Evolutionary conservation across 2,329 filamentous ascomycete genomes (phyloP), one percentile per base, ranked within the genome.

Genomic region (Ophiostoma montium): DNA sequence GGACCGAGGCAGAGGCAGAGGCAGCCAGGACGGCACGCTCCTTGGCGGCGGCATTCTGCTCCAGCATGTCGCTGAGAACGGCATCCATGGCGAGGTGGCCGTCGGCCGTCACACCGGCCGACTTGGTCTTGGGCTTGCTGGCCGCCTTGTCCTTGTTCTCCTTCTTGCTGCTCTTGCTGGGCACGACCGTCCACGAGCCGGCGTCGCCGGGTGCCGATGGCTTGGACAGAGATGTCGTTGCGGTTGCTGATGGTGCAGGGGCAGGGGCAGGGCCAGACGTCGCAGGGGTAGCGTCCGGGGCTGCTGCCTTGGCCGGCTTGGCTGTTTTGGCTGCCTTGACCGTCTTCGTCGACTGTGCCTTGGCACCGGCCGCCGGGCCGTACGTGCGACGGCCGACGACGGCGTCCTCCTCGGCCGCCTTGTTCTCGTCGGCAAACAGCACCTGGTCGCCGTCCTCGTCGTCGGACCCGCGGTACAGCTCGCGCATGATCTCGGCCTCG

Each of bases 401-500:
- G 27, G 50, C 48, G 12, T 45, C 46, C 13, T 41, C 38, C n/a
- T 32, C 49, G 30, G 21, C 19, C 10, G 32, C 33, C 33, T 35
- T 33, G 21, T 33, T 23, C 15, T 32, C 33, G 3, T 43, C 13
- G 15, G 10, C 47, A 15, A 35, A 33, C 18, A 42, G 15, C 2
- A 15, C 31, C 2, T 19, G n/a, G n/a, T 48, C 47, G 13, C 35
- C 48, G 3, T 27, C 39, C 27, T 32, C 41, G 16, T 51, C 50
- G 18, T 41, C 36, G 18, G 41, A 35, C 18, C 77, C 71, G 5
- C 78, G 81, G 30, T 82, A 80, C 41, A 95, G 70, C 45, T 90
- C 84, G 50, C 78, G 77, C 44, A 81, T 75, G 46, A 95, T 76
- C 56, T 79, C 72, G 38, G 71, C 73, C 12, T 86, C 68, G 50